phyloP scores from a whole-genome alignment of 108 stramenopile species.

The Conticribra weissflogii region DNA sequence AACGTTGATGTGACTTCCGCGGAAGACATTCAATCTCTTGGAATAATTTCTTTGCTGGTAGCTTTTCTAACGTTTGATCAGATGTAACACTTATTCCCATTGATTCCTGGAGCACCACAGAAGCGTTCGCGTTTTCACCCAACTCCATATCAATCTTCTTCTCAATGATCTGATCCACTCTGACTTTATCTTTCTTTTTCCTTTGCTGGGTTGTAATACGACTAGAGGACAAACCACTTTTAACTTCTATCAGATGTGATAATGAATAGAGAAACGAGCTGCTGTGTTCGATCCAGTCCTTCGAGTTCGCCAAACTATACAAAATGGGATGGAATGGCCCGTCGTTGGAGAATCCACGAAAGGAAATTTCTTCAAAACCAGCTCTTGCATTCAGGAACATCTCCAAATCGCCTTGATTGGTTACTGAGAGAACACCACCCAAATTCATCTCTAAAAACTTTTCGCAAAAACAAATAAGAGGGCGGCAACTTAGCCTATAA shows the following conservation, averaged over 20 bases:
- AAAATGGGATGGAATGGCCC: constrained; percentile 67
- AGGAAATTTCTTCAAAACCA: constrained; percentile 25
- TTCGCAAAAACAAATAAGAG: constrained; percentile 62
- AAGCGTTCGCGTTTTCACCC: no score
- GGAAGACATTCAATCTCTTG: constrained; percentile 11
- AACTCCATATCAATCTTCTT: neutral
- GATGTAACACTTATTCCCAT: no score
- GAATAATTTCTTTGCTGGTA: neutral
- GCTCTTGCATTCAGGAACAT: constrained; percentile 57
- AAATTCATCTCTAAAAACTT: constrained; percentile 74
- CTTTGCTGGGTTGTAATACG: constrained; percentile 7
- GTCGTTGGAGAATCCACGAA: constrained; percentile 35
- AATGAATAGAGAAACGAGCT: constrained; percentile 23
- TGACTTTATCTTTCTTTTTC: neutral
- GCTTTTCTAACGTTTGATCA: no score
- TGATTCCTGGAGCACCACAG: no score
- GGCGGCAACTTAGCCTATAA: constrained; percentile 52
- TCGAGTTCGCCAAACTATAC: constrained; percentile 24
- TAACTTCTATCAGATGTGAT: constrained; percentile 8
- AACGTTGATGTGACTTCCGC: no score
- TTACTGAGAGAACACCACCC: constrained; percentile 79
- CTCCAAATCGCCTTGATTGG: constrained; percentile 59
- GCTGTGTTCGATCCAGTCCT: constrained; percentile 34
- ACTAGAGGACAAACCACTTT: neutral
- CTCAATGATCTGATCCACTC: neutral